A percentile compares a stretch with the other conserved stretches of the same genome.
Evolutionary conservation across 2,329 filamentous ascomycete species (phyloP).

Genomic region (Aaosphaeria arxii): DNA sequence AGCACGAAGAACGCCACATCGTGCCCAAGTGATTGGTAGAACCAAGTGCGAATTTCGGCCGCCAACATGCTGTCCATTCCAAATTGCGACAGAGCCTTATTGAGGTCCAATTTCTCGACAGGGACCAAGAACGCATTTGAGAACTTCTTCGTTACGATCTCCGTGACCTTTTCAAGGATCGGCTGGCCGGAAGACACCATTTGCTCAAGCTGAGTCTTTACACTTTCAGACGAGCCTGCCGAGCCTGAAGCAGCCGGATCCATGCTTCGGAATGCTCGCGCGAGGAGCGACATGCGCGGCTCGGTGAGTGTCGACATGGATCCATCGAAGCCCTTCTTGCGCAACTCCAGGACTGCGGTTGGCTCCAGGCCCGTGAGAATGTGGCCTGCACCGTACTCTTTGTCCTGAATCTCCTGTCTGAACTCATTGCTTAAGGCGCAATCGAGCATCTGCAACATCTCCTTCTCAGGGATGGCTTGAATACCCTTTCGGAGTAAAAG

Average conservation of each 20-base stretch:
- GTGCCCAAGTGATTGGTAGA: constrained; percentile 14
- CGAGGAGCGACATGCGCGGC: background rate
- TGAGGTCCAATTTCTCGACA: constrained; percentile 23
- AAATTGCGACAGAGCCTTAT: constrained; percentile 37
- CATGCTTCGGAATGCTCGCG: background rate
- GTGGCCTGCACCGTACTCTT: background rate
- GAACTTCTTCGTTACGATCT: too few species aligned
- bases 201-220: background rate
- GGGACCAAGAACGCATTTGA: background rate
- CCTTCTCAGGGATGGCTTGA: background rate
- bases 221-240: background rate
- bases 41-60: constrained; percentile 45
- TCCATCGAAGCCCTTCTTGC: background rate
- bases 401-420: too few species aligned
- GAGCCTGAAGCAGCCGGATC: background rate
- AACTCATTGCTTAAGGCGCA: background rate
- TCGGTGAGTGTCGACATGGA: background rate
- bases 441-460: background rate
- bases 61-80: constrained; percentile 38
- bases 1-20: background rate
- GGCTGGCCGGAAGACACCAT: background rate
- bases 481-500: background rate
- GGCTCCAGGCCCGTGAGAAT: background rate
- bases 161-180: too few species aligned
- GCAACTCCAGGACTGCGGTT: background rate